Evolutionary conservation across 345 rosid genomes (phyloP).

Genomic region (Salix arbutifolia): DNA sequence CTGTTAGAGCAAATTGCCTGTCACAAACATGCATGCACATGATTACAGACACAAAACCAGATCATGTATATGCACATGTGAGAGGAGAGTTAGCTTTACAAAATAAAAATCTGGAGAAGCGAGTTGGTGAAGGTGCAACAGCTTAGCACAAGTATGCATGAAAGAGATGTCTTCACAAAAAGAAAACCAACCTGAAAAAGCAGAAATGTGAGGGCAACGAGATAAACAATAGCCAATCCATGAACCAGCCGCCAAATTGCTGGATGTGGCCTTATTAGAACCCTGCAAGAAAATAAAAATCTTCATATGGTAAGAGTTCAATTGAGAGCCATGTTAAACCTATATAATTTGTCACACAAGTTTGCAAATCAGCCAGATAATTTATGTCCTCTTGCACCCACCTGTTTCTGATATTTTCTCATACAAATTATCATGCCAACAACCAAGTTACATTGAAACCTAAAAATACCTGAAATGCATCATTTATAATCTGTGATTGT

Average conservation of each 20-base stretch:
- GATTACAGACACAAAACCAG: too few species aligned
- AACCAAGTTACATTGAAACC: neutral
- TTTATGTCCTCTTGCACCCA: neutral
- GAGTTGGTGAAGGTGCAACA: neutral
- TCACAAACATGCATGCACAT: neutral
- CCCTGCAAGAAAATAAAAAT: slow-evolving; percentile 40
- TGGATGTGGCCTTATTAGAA: slow-evolving; percentile 95
- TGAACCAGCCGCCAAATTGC: slow-evolving; percentile 98
- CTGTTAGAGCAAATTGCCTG: neutral
- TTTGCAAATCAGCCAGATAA: neutral
- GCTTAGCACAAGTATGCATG: neutral
- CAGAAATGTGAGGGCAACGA: slow-evolving; percentile 85
- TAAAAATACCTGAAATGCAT: neutral
- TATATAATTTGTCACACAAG: neutral
- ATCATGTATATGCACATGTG: neutral
- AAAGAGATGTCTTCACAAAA: neutral
- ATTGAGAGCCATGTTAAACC: neutral
- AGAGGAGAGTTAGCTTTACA: neutral
- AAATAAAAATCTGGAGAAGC: neutral
- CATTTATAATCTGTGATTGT: neutral
- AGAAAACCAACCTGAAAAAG: slow-evolving; percentile 83
- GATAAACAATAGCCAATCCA: slow-evolving; percentile 93
- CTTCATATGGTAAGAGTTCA: neutral
- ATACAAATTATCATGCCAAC: neutral
- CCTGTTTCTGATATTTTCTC: neutral